Evolutionary conservation across 2,329 filamentous ascomycete genomes (phyloP).

Genomic region (Cladosporium sp.): DNA sequence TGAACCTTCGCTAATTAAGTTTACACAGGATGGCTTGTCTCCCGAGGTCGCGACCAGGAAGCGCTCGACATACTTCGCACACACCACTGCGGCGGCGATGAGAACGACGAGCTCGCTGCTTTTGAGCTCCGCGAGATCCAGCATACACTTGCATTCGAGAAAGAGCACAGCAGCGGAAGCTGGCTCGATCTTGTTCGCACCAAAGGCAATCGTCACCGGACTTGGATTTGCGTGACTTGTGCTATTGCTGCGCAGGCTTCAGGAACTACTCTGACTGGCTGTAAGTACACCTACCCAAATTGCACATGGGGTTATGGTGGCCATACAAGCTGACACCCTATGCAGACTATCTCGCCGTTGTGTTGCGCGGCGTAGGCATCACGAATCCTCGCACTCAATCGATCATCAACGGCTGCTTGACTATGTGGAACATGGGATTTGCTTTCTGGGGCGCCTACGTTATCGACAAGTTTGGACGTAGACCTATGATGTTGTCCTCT

Average conservation of each 20-base stretch:
- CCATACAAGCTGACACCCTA: not conserved
- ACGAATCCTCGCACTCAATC: slow-evolving; percentile 34
- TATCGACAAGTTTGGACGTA: slow-evolving; percentile 31
- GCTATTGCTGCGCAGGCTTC: slow-evolving; percentile 58
- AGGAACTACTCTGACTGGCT: slow-evolving; percentile 50
- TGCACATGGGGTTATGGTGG: not conserved
- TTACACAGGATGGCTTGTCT: slow-evolving; percentile 53
- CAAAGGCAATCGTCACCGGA: slow-evolving; percentile 53
- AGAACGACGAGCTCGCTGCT: slow-evolving; percentile 43
- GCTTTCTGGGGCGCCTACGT: slow-evolving; percentile 44
- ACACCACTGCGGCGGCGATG: slow-evolving; percentile 51
- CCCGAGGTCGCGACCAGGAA: slow-evolving; percentile 51
- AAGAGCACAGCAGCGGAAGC: slow-evolving; percentile 44
- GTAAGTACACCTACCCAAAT: not conserved
- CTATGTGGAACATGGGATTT: slow-evolving; percentile 56
- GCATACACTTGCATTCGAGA: slow-evolving; percentile 46
- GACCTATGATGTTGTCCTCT: slow-evolving; percentile 32
- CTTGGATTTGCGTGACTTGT: slow-evolving; percentile 52
- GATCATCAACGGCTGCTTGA: slow-evolving; percentile 48
- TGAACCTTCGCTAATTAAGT: not conserved
- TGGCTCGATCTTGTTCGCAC: slow-evolving; percentile 49
- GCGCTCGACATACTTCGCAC: slow-evolving; percentile 52
- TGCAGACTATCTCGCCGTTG: slow-evolving; percentile 30
- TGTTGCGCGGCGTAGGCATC: slow-evolving; percentile 34
- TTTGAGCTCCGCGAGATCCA: slow-evolving; percentile 52